These are phyloP conservation scores for Solanum hybrid DNA, from an alignment of 305 asterid genomes.

Conservation along the genomic window DNA sequence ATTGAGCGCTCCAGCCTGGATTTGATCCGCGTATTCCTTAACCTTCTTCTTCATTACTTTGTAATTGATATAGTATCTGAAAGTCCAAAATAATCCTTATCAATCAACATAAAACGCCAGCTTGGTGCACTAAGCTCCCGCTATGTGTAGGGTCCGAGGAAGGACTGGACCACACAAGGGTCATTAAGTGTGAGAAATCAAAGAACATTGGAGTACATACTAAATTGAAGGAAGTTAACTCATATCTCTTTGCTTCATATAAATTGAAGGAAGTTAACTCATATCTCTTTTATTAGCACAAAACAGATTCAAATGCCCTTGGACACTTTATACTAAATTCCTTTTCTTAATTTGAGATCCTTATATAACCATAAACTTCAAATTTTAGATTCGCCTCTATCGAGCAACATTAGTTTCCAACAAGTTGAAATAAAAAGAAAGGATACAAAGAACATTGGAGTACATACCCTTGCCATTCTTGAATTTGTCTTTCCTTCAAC, in stretches of 20 bases:
- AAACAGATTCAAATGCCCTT: not conserved
- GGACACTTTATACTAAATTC: not conserved
- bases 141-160: not conserved
- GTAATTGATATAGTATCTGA: constrained; percentile 94
- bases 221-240: too few relatives aligned
- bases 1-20: constrained; percentile 63
- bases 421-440: constrained; percentile 2
- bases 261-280: not conserved
- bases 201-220: too few relatives aligned
- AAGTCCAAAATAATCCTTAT: constrained; percentile 9
- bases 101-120: not conserved
- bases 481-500: constrained; percentile 82
- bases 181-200: not conserved
- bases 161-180: not conserved
- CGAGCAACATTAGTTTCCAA: not conserved
- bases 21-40: constrained; percentile 69
- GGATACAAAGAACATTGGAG: not conserved
- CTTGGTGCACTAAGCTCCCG: not conserved
- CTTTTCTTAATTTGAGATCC: not conserved
- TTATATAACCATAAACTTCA: not conserved
- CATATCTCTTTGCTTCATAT: not conserved
- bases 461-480: constrained; percentile 92
- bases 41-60: constrained; percentile 90
- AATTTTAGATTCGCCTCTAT: not conserved
- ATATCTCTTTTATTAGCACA: not conserved